Evolutionary conservation across 306 rosid genomes (phyloP).

Genomic region (Cucurbita pepo): DNA sequence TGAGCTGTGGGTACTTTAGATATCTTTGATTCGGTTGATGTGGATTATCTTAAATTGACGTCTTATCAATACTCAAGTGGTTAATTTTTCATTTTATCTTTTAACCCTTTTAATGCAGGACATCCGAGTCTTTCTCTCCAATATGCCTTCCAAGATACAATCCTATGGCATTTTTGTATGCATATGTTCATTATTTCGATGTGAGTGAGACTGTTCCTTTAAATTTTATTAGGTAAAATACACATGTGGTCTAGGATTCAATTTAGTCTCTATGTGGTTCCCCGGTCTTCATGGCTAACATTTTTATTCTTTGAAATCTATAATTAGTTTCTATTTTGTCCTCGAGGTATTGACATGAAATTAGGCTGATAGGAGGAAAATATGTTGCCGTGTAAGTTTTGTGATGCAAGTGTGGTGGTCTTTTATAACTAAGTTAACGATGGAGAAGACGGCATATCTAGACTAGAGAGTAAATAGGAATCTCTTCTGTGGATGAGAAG

Average conservation of each 20-base stretch:
- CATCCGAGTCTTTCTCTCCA: slow-evolving; percentile 87
- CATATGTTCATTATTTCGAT: slow-evolving; percentile 74
- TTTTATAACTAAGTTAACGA: too few species aligned
- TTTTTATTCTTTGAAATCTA: not conserved
- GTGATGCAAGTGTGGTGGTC: too few species aligned
- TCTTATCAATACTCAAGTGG: not conserved
- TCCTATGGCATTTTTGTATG: slow-evolving; percentile 81
- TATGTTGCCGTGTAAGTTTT: too few species aligned
- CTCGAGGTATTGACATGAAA: not conserved
- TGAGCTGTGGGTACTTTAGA: not conserved
- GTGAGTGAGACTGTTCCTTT: slow-evolving; percentile 34
- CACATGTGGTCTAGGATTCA: not conserved
- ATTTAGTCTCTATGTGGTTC: not conserved
- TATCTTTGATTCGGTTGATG: not conserved
- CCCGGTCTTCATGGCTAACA: not conserved
- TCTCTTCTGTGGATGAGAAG: not conserved
- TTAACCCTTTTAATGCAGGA: slow-evolving; percentile 46
- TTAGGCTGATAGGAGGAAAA: too few species aligned
- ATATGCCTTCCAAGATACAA: slow-evolving; percentile 95
- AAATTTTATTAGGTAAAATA: not conserved
- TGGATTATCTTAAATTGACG: not conserved
- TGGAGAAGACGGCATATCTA: not conserved
- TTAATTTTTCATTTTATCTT: not conserved
- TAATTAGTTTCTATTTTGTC: not conserved
- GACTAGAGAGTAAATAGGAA: not conserved